Base-by-base conservation (phyloP, 495 filamentous ascomycete genomes). In the Cercophora sp. region DNA sequence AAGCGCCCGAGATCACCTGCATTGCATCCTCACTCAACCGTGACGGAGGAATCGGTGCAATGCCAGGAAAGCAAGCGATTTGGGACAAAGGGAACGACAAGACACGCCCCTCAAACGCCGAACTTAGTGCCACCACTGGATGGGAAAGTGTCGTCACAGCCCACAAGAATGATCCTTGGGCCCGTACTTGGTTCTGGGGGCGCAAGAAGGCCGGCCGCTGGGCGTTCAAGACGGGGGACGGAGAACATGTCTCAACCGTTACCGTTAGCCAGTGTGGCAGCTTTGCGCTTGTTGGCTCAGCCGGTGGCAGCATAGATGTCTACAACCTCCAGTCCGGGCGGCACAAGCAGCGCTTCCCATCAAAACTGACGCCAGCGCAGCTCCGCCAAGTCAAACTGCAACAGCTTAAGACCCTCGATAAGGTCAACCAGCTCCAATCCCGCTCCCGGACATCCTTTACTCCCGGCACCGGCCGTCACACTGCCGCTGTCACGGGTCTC, bases 101-200 rank as follows among this genome's bases (percentile, higher is more conserved):
- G 52, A 71, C 72, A 51, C 83, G 82, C 51, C 76, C 79, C 49
- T 66, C 69, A n/a, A 72, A 79, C 44, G 76, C 79, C 11, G 76
- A 80, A 58, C 66, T 79, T 18, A 87, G 82, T 43, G 82, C 79
- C 35, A 80, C 80, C 60, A 93, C 90, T 2, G 93, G 93, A 11
- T 97, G 93, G 92, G 94, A 97, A 65, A 96, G 91, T 61, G 82
- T 99, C 13, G 79, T 99, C 1, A 99, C 93, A 9, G 91, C 88
- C n/a, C 93, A 99, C 67, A 81, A 82, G 56, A 82, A 86, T 15
- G 92, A 96, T 57, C 82, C 84, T 41, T 87, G 78, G 59, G 93
- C 88, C 31, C 79, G 93, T 34, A 96, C 91, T 19, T 99, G 93
- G 93, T 96, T 96, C 71, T 96, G 95, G 88, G 91, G 91, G 13